Conservation (phyloP, 768 basidiomycete species). For the Naganishia antarctica region DNA sequence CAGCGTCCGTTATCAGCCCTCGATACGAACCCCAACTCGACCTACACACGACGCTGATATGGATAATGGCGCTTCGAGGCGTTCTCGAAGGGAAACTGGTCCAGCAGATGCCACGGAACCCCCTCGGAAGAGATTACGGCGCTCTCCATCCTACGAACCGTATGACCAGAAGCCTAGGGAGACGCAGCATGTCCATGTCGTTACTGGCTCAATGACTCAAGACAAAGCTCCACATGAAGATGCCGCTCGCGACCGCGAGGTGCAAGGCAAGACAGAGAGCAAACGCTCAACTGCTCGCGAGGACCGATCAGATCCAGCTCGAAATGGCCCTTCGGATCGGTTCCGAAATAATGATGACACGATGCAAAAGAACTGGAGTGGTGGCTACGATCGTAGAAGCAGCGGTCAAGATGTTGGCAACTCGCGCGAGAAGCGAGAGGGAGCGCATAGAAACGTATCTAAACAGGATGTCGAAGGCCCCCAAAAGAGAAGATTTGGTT, state of each 20-base stretch:
- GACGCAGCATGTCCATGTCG: not conserved
- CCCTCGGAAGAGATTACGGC: conserved; percentile 7
- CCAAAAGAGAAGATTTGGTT: not conserved
- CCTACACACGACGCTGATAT: not conserved
- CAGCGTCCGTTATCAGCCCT: not conserved
- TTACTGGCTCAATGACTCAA: too few relatives aligned
- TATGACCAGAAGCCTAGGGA: not conserved
- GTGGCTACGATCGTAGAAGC: not conserved
- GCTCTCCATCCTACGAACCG: conserved; percentile 18
- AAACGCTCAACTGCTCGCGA: not conserved
- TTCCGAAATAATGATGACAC: not conserved
- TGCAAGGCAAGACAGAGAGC: not conserved
- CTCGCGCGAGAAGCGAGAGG: not conserved
- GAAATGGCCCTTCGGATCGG: too few relatives aligned
- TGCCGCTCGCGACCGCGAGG: not conserved
- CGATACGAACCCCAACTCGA: not conserved
- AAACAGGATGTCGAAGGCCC: not conserved
- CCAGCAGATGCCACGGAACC: not conserved
- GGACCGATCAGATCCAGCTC: not conserved
- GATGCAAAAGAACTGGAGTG: not conserved
- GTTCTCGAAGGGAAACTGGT: not conserved
- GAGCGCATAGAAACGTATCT: not conserved
- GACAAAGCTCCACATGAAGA: not conserved
- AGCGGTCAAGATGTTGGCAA: not conserved
- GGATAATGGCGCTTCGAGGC: not conserved